Conservation (phyloP, 805 yeast genomes). For the Isabelozyma pseudorhagii region DNA sequence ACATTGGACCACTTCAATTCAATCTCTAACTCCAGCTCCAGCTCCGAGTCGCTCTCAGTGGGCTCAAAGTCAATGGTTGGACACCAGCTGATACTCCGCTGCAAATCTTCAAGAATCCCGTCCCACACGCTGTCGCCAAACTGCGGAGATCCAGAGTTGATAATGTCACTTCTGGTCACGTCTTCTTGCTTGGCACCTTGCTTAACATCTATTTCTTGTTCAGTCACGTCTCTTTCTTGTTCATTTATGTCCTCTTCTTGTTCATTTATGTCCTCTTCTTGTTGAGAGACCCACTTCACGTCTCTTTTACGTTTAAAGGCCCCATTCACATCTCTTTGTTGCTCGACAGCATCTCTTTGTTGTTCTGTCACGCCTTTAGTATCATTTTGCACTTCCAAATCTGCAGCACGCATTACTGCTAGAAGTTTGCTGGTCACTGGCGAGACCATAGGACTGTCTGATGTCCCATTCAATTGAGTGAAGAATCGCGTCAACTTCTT, state of each 20-base stretch:
- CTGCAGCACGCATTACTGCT: neutral
- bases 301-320: too few relatives aligned
- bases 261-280: too few relatives aligned
- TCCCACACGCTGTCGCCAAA: neutral
- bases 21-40: neutral
- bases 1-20: neutral
- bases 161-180: neutral
- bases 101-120: neutral
- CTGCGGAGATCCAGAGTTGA: neutral
- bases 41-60: neutral
- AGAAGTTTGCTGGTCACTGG: neutral
- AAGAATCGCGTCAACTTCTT: conserved; percentile 7
- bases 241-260: too few relatives aligned
- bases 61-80: neutral
- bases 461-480: neutral
- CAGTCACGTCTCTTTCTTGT: too few relatives aligned
- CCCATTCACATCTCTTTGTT: too few relatives aligned
- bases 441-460: neutral
- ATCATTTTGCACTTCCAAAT: too few relatives aligned
- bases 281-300: too few relatives aligned
- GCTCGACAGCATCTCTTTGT: too few relatives aligned
- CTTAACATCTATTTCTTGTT: too few relatives aligned
- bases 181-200: neutral
- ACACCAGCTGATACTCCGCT: neutral
- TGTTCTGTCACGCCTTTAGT: too few relatives aligned